Evolutionary conservation across 2,329 filamentous ascomycete genomes (phyloP).

Genomic region (Ascochyta viciae-villosae): DNA sequence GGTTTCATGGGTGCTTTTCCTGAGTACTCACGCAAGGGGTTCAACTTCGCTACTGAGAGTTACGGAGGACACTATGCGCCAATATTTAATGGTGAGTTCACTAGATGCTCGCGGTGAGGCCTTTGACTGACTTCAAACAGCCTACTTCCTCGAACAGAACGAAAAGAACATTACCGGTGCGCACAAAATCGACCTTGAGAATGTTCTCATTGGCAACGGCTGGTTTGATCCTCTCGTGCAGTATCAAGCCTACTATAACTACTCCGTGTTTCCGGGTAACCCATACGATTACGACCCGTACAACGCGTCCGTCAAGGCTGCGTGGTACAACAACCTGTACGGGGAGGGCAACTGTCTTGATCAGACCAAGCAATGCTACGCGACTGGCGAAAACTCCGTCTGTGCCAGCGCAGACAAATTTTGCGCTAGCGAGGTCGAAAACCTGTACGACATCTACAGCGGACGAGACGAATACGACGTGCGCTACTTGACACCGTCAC

Average conservation of each 20-base stretch:
- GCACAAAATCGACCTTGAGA: slow-evolving; percentile 57
- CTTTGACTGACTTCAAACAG: slow-evolving; percentile 12
- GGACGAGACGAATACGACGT: slow-evolving; percentile 67
- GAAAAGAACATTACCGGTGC: slow-evolving; percentile 53
- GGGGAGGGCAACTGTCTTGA: slow-evolving; percentile 68
- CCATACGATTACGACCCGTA: slow-evolving; percentile 63
- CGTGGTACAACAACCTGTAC: slow-evolving; percentile 67
- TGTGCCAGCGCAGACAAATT: slow-evolving; percentile 64
- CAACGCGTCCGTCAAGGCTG: slow-evolving; percentile 57
- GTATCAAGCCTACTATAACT: slow-evolving; percentile 66
- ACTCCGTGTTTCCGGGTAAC: slow-evolving; percentile 62
- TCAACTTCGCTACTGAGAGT: slow-evolving; percentile 64
- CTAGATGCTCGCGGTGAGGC: not conserved
- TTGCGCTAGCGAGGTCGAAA: slow-evolving; percentile 62
- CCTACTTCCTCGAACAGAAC: slow-evolving; percentile 58
- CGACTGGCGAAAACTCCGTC: slow-evolving; percentile 57
- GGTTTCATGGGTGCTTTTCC: slow-evolving; percentile 69
- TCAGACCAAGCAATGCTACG: slow-evolving; percentile 62
- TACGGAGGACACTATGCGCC: slow-evolving; percentile 67
- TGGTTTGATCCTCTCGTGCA: slow-evolving; percentile 65
- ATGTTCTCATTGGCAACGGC: slow-evolving; percentile 64
- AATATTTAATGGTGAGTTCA: slow-evolving; percentile 54
- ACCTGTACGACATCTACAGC: slow-evolving; percentile 59
- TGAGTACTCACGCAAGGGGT: slow-evolving; percentile 53
- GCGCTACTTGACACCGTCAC: slow-evolving; percentile 62